Percentiles rank a stretch among this genome's conserved stretches.
Evolutionary conservation across 331 rosid species (phyloP).

Genomic region (Prunus yedoensis): DNA sequence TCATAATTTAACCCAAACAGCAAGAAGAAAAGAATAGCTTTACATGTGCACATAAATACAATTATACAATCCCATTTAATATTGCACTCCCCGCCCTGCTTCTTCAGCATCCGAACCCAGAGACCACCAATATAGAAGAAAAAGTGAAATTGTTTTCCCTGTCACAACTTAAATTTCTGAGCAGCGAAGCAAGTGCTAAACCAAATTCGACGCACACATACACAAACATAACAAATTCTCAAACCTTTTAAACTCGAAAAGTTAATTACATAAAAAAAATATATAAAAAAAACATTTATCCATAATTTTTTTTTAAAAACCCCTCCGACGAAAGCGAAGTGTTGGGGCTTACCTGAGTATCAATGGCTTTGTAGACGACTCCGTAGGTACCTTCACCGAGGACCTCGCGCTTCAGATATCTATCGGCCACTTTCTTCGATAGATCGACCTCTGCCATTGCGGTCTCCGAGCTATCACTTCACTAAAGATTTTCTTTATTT

Average conservation of each 20-base stretch:
- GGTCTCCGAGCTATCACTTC: neutral
- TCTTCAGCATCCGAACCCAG: neutral
- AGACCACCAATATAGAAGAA: neutral
- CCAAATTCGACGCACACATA: neutral
- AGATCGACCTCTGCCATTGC: conserved; percentile 59
- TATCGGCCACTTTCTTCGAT: conserved; percentile 81
- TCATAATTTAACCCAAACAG: neutral
- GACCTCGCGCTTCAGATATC: conserved; percentile 86
- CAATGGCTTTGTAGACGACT: conserved; percentile 92
- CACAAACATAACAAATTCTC: neutral
- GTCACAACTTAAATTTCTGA: neutral
- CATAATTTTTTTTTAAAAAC: neutral
- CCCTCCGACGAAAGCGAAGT: neutral
- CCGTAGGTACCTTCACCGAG: conserved; percentile 98
- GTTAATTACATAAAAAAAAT: neutral
- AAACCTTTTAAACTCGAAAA: neutral
- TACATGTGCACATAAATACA: neutral
- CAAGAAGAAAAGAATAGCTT: neutral
- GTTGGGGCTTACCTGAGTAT: conserved; percentile 55
- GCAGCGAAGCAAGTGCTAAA: neutral
- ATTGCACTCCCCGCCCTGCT: neutral
- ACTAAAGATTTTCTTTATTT: neutral
- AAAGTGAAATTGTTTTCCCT: neutral
- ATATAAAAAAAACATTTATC: neutral
- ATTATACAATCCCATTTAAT: neutral